These are phyloP conservation scores for Barnettozyma vustinii DNA, from an alignment of 805 yeast species.

Conservation along the genomic window DNA sequence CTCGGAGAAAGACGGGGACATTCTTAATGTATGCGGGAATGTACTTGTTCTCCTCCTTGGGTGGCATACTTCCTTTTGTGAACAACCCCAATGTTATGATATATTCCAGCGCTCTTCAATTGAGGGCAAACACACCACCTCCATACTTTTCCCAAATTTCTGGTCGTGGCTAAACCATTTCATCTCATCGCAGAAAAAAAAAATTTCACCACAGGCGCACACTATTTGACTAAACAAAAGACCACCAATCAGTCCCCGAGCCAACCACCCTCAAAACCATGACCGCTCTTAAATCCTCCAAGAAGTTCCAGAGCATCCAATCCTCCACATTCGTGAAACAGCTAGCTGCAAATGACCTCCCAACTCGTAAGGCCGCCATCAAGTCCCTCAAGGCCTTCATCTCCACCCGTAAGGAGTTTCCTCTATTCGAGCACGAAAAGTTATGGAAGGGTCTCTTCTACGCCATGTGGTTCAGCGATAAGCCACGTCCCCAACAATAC, in stretches of 20 bases:
- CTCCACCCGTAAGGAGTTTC: constrained; percentile 29
- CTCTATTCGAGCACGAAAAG: constrained; percentile 54
- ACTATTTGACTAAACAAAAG: too few species aligned
- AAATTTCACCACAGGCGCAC: neutral
- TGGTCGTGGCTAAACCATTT: neutral
- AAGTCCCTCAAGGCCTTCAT: constrained; percentile 58
- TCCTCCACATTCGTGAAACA: constrained; percentile 62
- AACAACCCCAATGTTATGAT: neutral
- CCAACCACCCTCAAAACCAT: neutral
- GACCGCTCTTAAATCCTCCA: neutral
- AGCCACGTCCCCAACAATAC: constrained; percentile 86
- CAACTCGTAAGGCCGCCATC: constrained; percentile 68
- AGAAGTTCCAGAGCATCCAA: constrained; percentile 17
- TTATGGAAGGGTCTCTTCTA: constrained; percentile 95
- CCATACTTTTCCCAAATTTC: neutral
- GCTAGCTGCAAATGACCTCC: constrained; percentile 75
- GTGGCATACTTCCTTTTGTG: neutral
- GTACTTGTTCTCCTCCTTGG: constrained; percentile 23
- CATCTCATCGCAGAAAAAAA: neutral
- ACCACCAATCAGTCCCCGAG: too few species aligned
- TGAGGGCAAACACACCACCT: neutral
- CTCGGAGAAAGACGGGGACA: constrained; percentile 37
- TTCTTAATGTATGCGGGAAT: constrained; percentile 36
- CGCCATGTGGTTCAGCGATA: constrained; percentile 95
- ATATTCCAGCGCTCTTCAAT: too few species aligned